Percentiles rank a stretch among this genome's conserved stretches.
Conservation (phyloP, 805 yeast species). For the Teunomyces kruisii region DNA sequence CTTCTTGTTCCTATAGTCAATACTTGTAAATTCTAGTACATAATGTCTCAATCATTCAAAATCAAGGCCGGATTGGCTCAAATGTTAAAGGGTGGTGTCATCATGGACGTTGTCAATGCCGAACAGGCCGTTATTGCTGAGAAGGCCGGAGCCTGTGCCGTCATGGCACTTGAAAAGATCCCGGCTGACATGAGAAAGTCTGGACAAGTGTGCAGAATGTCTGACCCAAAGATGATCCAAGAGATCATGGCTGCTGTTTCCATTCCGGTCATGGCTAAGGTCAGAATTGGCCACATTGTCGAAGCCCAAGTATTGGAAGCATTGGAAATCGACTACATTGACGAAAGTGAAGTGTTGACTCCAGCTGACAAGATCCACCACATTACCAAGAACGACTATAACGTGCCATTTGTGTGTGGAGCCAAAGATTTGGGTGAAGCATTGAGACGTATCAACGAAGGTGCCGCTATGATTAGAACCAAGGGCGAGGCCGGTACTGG, state of each 20-base stretch:
- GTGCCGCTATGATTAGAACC: constrained; percentile 85
- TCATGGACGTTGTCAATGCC: constrained; percentile 72
- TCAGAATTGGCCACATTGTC: constrained; percentile 78
- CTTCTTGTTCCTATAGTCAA: not conserved
- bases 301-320: constrained; percentile 79
- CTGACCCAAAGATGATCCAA: constrained; percentile 77
- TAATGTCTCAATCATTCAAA: constrained; percentile 38
- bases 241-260: constrained; percentile 70
- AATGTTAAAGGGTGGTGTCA: constrained; percentile 79
- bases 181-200: constrained; percentile 84
- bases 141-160: constrained; percentile 84
- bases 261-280: constrained; percentile 83
- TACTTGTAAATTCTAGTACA: not conserved
- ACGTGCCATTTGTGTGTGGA: constrained; percentile 82
- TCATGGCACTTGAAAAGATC: constrained; percentile 82
- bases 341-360: constrained; percentile 81
- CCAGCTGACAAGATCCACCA: constrained; percentile 74
- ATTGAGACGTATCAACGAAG: constrained; percentile 72
- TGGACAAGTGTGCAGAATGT: constrained; percentile 84
- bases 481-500: constrained; percentile 93
- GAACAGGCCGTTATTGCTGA: constrained; percentile 83
- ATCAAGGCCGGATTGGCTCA: constrained; percentile 81
- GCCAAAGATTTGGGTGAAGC: constrained; percentile 83
- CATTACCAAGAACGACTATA: constrained; percentile 57
- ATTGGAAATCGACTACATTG: constrained; percentile 74